A percentile compares a stretch with the other conserved stretches of the same genome.
Conservation (phyloP, 225 moss, liverwort and hornwort genomes). For the Physcomitrium patens region DNA sequence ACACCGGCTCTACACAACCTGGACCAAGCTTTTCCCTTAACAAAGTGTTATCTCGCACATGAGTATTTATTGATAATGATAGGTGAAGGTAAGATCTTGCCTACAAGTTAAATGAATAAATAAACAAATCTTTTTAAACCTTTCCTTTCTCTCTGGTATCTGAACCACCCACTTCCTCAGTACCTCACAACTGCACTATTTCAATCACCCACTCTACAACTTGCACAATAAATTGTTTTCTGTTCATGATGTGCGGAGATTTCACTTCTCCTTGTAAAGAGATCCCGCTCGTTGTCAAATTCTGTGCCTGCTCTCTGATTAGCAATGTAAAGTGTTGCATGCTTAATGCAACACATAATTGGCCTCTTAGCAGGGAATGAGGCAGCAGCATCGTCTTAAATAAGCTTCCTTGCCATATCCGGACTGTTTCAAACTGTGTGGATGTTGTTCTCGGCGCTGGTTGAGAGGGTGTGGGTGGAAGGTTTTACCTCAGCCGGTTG, state of each 20-base stretch:
- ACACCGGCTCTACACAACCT: no score
- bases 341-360: not conserved
- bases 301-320: not conserved
- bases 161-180: not conserved
- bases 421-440: not conserved
- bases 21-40: no score
- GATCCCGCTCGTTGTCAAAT: not conserved
- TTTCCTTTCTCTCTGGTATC: not conserved
- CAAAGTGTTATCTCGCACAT: no score
- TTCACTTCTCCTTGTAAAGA: not conserved
- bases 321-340: not conserved
- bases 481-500: constrained; percentile 25
- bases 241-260: not conserved
- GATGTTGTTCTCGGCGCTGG: not conserved
- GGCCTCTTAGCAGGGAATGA: not conserved
- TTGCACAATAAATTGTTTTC: not conserved
- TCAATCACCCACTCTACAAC: constrained; percentile 2
- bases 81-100: no score
- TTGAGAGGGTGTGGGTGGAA: constrained; percentile 1
- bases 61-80: no score
- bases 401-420: not conserved
- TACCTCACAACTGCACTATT: not conserved
- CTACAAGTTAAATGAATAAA: no score
- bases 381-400: not conserved
- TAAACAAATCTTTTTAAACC: no score